These are phyloP conservation scores for Trypanosoma platydactyli DNA, from an alignment of 208 protist species.

Conservation along the genomic window DNA sequence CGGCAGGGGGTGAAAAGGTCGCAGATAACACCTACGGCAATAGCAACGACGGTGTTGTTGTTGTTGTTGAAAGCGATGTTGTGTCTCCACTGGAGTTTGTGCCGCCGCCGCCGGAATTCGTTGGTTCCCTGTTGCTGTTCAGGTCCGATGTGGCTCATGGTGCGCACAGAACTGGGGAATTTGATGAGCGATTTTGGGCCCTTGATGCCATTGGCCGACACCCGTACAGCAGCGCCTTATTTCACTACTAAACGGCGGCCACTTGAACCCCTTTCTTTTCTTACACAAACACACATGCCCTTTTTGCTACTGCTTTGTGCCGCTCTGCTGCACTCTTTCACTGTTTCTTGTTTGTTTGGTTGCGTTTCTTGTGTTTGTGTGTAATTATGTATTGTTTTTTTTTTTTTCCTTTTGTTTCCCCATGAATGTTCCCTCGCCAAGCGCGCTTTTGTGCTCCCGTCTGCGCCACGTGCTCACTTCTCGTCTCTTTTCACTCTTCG, in stretches of 20 bases:
- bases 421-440: neutral
- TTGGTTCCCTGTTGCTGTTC: conserved; percentile 19
- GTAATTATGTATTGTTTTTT: neutral
- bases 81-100: neutral
- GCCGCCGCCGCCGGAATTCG: conserved; percentile 2
- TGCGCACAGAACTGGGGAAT: neutral
- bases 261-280: neutral
- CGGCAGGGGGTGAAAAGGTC: neutral
- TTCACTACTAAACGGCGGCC: conserved; percentile 30
- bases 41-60: neutral
- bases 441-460: too few species aligned
- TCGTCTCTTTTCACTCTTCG: too few species aligned
- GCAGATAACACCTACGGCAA: neutral
- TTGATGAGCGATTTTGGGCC: conserved; percentile 19
- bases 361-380: too few species aligned
- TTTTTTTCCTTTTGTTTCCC: neutral
- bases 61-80: neutral
- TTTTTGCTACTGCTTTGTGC: too few species aligned
- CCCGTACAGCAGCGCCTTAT: conserved; percentile 29
- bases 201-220: conserved; percentile 16
- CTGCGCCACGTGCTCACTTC: too few species aligned
- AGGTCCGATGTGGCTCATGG: conserved; percentile 3
- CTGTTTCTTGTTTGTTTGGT: too few species aligned
- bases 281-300: neutral
- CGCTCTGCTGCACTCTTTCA: too few species aligned